These are phyloP conservation scores for Mycena galopus DNA, from an alignment of 768 basidiomycete species.

Conservation along the genomic window DNA sequence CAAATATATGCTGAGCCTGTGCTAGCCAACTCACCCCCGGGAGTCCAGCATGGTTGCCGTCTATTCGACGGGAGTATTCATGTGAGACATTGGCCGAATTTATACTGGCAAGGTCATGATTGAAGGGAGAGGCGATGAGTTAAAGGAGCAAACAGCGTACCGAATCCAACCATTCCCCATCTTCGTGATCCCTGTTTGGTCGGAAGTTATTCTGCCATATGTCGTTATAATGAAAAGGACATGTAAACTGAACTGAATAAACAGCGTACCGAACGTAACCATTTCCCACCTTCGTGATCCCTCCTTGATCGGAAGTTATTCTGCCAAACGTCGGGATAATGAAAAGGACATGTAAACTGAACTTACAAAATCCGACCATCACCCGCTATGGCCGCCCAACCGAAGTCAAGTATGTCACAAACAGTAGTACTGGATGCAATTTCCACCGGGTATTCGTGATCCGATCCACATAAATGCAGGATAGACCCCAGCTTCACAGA, in stretches of 20 bases:
- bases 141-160: neutral
- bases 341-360: too few species aligned
- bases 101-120: neutral
- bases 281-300: too few species aligned
- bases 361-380: too few species aligned
- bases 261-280: too few species aligned
- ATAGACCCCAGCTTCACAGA: neutral
- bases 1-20: conserved; percentile 9
- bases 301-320: too few species aligned
- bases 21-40: neutral
- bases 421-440: neutral
- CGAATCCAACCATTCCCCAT: conserved; percentile 20
- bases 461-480: neutral
- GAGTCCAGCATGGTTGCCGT: neutral
- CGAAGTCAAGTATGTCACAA: neutral
- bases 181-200: neutral
- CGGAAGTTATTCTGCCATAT: neutral
- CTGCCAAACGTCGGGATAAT: too few species aligned
- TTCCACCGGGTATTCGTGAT: neutral
- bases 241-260: neutral
- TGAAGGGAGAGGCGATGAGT: neutral
- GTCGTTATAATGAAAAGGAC: neutral
- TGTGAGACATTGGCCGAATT: neutral
- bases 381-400: neutral
- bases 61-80: neutral